These are phyloP conservation scores for Antitrichia curtipendula DNA, from an alignment of 225 moss, liverwort and hornwort species.

Conservation along the genomic window DNA sequence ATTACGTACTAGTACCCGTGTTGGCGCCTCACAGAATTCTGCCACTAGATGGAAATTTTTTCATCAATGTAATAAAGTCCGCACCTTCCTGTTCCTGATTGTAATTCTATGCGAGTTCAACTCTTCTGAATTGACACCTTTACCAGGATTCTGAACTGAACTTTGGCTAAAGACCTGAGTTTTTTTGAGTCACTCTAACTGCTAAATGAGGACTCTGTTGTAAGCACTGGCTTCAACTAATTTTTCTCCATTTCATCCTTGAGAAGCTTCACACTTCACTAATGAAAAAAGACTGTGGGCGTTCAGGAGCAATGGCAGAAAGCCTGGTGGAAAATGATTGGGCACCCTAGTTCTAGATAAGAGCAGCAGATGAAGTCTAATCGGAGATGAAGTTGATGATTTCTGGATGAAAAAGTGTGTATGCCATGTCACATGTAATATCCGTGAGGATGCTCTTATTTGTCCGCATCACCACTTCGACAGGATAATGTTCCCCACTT, in stretches of 20 bases:
- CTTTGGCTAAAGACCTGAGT: not conserved
- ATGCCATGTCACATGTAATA: constrained; percentile 12
- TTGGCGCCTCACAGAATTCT: not conserved
- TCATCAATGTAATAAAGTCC: constrained; percentile 12
- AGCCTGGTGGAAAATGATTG: not conserved
- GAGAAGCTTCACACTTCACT: not conserved
- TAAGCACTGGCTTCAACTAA: not conserved
- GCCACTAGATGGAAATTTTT: not conserved
- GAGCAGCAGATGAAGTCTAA: not conserved
- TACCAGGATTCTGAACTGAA: not conserved
- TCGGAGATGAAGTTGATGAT: not conserved
- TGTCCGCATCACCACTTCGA: constrained; percentile 1
- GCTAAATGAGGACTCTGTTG: not conserved
- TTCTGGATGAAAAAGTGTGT: not conserved
- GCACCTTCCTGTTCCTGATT: not conserved
- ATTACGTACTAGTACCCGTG: not conserved
- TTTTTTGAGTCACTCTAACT: not conserved
- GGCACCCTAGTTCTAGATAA: constrained; percentile 1
- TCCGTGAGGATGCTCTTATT: not conserved
- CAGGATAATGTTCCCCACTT: constrained; percentile 11
- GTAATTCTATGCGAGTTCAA: not conserved
- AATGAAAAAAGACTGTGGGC: not conserved
- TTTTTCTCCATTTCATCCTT: not conserved
- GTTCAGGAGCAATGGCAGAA: not conserved
- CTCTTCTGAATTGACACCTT: not conserved